These are phyloP conservation scores for Plicaturopsis crispa DNA, from an alignment of 768 basidiomycete genomes.

Conservation along the genomic window DNA sequence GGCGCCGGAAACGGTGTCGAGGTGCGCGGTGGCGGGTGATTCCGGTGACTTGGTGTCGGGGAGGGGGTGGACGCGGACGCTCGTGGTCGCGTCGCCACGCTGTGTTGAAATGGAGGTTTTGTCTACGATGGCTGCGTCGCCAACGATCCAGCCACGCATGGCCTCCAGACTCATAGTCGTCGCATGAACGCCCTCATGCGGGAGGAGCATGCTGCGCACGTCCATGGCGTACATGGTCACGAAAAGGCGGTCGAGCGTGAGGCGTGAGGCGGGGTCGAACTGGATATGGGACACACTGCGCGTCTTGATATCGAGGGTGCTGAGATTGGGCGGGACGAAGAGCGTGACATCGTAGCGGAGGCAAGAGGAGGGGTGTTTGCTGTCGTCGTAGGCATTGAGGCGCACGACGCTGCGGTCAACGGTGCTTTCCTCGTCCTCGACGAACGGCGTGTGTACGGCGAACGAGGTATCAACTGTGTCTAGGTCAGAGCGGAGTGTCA, in stretches of 20 bases:
- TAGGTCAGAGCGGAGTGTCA: constrained; percentile 38
- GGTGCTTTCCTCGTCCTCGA: constrained; percentile 20
- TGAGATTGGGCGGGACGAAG: constrained; percentile 40
- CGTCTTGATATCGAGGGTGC: constrained; percentile 37
- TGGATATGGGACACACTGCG: constrained; percentile 39
- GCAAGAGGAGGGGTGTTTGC: constrained; percentile 24
- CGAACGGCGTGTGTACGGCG: constrained; percentile 26
- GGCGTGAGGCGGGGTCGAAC: constrained; percentile 35
- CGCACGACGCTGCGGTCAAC: constrained; percentile 28
- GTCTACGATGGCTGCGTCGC: constrained; percentile 40
- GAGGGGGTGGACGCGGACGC: constrained; percentile 38
- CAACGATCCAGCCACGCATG: constrained; percentile 52
- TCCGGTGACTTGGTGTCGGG: constrained; percentile 17
- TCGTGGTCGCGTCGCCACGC: constrained; percentile 40
- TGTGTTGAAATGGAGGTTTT: constrained; percentile 36
- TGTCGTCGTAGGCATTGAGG: constrained; percentile 27
- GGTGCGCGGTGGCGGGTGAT: constrained; percentile 22
- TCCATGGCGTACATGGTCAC: constrained; percentile 33
- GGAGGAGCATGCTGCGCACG: constrained; percentile 38
- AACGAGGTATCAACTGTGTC: constrained; percentile 30
- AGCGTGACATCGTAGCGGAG: constrained; percentile 49
- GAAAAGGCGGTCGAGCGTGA: constrained; percentile 35
- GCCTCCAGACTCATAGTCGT: constrained; percentile 35
- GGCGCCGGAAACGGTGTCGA: constrained; percentile 44
- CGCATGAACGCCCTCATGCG: constrained; percentile 32